Base-by-base conservation (phyloP, 805 yeast species). In the Candida hungchunana region DNA sequence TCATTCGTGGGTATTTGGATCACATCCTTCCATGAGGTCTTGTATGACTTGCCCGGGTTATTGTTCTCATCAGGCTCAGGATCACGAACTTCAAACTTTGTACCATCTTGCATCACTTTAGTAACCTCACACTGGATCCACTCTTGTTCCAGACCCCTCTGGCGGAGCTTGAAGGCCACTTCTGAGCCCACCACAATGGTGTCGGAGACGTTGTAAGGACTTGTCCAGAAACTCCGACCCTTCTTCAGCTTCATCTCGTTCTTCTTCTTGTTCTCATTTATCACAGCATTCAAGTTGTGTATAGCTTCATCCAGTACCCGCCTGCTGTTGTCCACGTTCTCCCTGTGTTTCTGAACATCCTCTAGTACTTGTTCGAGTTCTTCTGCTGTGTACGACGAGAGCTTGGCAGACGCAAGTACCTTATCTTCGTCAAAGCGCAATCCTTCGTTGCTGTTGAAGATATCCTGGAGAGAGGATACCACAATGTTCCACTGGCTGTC, bases 61-160 rank as follows among this genome's bases (percentile, higher is more conserved):
- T 83, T 85, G 48, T 79, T 73, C 51, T 90, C 97, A 53, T 93
- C 98, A 0, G 98, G 97, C 53, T 93, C 98, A 0, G 97, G 96
- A 58, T 93, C 98, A 49, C 86, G 77, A n/a, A 93, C 89, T 60
- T 93, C 97, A 56, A 81, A 88, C 53, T 55, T 63, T 2, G 67
- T 64, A 1, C 93, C 90, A 46, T 86, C 95, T 1, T 76, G 75
- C n/a, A 77, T 60, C 4, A 90, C 77, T 47, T 75, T 78, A 18
- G 80, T 73, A 12, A 93, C 95, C 52, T 83, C 87, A 63, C 98
- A 93, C 57, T 86, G 96, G 48, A 93, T 87, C 98, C 98, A 93
- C 55, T 90, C 97, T 11, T 75, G 74, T 32, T 82, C 89, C n/a
- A 75, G 69, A 31, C 79, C 82, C 26, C 82, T 69, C 49, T 75